Conservation (phyloP, 192 early-diverging fungal species). For the Coemansia biformis region DNA sequence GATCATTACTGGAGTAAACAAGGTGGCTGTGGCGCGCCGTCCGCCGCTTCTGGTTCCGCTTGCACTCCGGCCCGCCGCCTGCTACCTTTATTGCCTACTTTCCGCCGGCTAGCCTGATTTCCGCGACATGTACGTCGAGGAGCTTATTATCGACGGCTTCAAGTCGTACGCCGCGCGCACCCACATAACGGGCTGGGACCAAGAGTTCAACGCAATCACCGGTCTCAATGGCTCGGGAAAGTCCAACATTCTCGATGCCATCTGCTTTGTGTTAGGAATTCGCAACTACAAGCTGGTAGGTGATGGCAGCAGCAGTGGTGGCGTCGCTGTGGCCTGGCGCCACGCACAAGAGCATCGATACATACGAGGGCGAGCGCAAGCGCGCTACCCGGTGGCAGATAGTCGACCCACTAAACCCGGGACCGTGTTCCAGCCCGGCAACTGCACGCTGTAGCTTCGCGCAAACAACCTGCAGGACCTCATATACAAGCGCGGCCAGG, state of each 20-base stretch:
- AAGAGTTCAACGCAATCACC: slow-evolving; percentile 96
- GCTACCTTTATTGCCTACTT: too few relatives aligned
- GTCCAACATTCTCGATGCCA: slow-evolving; percentile 97
- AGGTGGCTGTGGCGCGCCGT: too few relatives aligned
- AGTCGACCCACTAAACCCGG: too few relatives aligned
- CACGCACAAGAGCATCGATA: too few relatives aligned
- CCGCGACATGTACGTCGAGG: slow-evolving; percentile 87
- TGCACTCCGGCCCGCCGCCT: too few relatives aligned
- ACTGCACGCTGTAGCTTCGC: slow-evolving; percentile 56
- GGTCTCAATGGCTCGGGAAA: slow-evolving; percentile 98
- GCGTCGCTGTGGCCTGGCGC: too few relatives aligned
- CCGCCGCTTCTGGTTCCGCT: too few relatives aligned
- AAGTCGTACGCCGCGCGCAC: slow-evolving; percentile 96
- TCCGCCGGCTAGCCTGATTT: too few relatives aligned
- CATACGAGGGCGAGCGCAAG: too few relatives aligned
- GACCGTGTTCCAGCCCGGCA: too few relatives aligned
- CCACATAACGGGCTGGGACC: slow-evolving; percentile 97
- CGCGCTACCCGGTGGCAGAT: too few relatives aligned
- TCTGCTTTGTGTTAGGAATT: slow-evolving; percentile 98
- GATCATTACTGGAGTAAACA: too few relatives aligned
- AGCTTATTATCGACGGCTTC: slow-evolving; percentile 97
- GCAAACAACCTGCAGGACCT: slow-evolving; percentile 91
- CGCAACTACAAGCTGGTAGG: slow-evolving; percentile 83
- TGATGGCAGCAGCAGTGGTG: neutral
- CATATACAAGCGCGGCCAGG: slow-evolving; percentile 98